phyloP scores from a whole-genome alignment of 257 asterid species.

The Solanum acaule region DNA sequence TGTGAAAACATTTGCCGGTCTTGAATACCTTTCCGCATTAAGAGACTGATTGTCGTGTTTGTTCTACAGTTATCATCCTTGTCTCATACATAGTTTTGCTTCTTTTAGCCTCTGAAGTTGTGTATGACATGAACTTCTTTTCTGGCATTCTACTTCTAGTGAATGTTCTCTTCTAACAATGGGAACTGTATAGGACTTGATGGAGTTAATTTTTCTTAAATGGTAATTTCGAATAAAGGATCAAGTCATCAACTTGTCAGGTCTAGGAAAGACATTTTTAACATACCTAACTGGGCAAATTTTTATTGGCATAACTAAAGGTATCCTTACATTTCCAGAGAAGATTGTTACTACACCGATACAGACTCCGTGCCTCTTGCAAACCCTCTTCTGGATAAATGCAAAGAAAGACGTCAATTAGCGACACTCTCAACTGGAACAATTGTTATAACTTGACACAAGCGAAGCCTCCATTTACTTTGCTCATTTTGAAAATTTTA shows the following conservation, averaged over 20 bases:
- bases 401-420: neutral
- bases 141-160: neutral
- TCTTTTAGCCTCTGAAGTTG: neutral
- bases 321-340: neutral
- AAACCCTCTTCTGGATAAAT: neutral
- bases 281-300: neutral
- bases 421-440: neutral
- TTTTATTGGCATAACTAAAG: neutral
- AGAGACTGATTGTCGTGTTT: neutral
- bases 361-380: neutral
- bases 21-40: neutral
- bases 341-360: neutral
- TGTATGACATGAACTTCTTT: neutral
- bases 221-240: neutral
- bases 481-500: neutral
- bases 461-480: neutral
- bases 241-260: neutral
- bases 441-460: neutral
- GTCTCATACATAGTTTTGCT: neutral
- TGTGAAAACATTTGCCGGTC: neutral
- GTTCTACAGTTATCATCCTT: neutral
- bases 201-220: neutral
- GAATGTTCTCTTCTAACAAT: neutral
- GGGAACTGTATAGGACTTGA: neutral
- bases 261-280: neutral